A percentile compares a stretch with the other conserved stretches of the same genome.
These are phyloP conservation scores for Beauveria rudraprayagi DNA, from an alignment of 2,329 filamentous ascomycete genomes.

Conservation along the genomic window DNA sequence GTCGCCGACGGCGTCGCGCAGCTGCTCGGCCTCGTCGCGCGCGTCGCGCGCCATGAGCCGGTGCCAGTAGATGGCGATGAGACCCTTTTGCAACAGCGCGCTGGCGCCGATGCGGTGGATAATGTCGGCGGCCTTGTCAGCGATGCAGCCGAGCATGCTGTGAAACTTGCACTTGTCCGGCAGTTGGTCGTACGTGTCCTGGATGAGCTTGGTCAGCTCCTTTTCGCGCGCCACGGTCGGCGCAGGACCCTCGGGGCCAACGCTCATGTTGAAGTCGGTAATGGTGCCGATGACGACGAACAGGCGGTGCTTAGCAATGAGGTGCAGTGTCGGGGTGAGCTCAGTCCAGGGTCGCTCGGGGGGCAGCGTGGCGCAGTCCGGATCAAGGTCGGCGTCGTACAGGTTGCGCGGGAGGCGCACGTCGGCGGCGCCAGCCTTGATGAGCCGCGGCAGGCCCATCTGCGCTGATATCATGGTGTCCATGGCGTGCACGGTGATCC, in stretches of 20 bases:
- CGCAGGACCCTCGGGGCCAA: neutral
- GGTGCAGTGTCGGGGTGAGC: constrained; percentile 18
- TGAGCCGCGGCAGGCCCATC: constrained; percentile 40
- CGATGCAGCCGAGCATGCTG: constrained; percentile 2
- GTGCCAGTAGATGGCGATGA: constrained; percentile 7
- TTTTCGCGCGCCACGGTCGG: neutral
- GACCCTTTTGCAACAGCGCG: constrained; percentile 8
- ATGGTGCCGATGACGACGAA: constrained; percentile 16
- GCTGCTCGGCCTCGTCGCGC: neutral
- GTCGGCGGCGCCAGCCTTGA: constrained; percentile 20
- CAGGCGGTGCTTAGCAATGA: constrained; percentile 21
- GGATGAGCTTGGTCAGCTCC: neutral
- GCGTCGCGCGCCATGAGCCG: constrained; percentile 1
- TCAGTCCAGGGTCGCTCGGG: constrained; percentile 15
- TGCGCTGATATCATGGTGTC: constrained; percentile 39
- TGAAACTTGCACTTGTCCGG: constrained; percentile 6
- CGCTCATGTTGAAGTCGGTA: constrained; percentile 3
- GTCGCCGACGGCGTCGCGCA: neutral
- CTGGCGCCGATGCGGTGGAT: constrained; percentile 1
- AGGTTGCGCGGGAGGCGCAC: constrained; percentile 17
- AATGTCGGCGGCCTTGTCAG: constrained; percentile 4
- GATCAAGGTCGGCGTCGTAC: constrained; percentile 15
- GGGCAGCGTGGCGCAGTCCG: constrained; percentile 12
- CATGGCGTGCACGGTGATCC: constrained; percentile 35
- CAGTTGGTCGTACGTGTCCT: neutral